A percentile compares a stretch with the other conserved stretches of the same genome.
Evolutionary conservation across 495 filamentous ascomycete species (phyloP).

Genomic region (Tuber umbilicatum): DNA sequence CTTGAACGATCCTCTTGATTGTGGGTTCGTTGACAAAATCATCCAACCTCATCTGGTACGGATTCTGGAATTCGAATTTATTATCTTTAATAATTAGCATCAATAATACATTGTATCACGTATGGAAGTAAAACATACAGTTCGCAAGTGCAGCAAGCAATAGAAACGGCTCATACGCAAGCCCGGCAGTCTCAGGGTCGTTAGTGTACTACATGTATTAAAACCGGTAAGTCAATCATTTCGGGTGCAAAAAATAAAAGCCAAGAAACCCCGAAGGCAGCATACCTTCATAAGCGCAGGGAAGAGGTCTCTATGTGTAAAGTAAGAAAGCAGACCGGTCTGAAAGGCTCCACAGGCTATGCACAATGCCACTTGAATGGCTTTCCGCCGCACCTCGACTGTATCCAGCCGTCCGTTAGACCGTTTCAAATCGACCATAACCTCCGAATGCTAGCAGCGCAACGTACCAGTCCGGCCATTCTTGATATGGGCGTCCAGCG

Average conservation of each 20-base stretch:
- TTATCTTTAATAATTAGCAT: constrained; percentile 52
- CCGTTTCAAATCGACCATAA: constrained; percentile 12
- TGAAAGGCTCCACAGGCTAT: constrained; percentile 89
- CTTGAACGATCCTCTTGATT: constrained; percentile 72
- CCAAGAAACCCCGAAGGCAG: not conserved
- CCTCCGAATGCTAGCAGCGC: not conserved
- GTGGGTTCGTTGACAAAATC: constrained; percentile 91
- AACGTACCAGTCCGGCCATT: constrained; percentile 64
- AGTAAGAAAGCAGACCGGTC: constrained; percentile 87
- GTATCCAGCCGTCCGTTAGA: constrained; percentile 17
- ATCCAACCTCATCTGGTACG: constrained; percentile 87
- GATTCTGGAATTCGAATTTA: constrained; percentile 98
- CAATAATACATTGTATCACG: not conserved
- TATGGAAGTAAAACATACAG: constrained; percentile 44
- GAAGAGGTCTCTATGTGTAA: constrained; percentile 90
- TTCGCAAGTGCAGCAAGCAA: constrained; percentile 87
- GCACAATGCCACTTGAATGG: constrained; percentile 71
- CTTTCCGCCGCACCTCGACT: constrained; percentile 72
- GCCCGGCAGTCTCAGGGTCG: constrained; percentile 59
- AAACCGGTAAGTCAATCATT: not conserved
- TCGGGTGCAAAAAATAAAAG: constrained; percentile 3
- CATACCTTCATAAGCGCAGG: constrained; percentile 88
- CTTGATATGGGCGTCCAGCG: constrained; percentile 72
- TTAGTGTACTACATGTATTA: constrained; percentile 63
- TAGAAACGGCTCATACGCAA: constrained; percentile 67